Evolutionary conservation across 192 early-diverging fungal genomes (phyloP).

Genomic region (Coemansia sp.): DNA sequence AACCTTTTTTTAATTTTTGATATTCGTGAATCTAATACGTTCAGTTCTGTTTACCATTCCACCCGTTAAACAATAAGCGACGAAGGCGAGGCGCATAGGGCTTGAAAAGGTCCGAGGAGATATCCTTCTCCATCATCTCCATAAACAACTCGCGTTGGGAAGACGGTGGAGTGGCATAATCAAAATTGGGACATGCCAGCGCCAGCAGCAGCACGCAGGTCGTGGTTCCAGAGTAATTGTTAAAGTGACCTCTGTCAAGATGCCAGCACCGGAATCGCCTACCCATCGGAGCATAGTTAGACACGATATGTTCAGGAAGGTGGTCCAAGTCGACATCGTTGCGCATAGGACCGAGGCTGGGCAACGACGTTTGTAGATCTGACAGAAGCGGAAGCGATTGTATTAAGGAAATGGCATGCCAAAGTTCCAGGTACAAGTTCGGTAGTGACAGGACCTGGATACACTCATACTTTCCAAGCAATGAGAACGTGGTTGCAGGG

Average conservation of each 20-base stretch:
- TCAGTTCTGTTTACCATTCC: not conserved
- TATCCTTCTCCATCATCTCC: not conserved
- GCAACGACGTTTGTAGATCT: not conserved
- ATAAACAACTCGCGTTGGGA: not conserved
- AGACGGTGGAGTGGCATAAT: not conserved
- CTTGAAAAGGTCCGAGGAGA: not conserved
- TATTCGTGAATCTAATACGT: too few species aligned
- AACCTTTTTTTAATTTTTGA: too few species aligned
- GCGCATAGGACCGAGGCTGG: not conserved
- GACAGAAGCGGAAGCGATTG: not conserved
- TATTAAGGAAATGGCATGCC: not conserved
- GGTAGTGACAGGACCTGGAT: not conserved
- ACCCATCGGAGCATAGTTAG: constrained; percentile 10
- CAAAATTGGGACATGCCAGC: not conserved
- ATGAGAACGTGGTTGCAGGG: not conserved
- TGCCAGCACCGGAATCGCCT: constrained; percentile 2
- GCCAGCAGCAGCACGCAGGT: not conserved
- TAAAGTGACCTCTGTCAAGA: not conserved
- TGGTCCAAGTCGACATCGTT: not conserved
- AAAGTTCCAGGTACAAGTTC: not conserved
- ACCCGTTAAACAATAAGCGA: not conserved
- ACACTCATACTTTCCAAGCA: not conserved
- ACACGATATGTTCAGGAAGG: not conserved
- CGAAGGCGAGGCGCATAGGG: not conserved
- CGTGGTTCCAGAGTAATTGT: not conserved